Percentiles rank a stretch among this genome's conserved stretches.
These are phyloP conservation scores for Chloranthus sessilifolius DNA, from an alignment of 164 flowering plant genomes.

Conservation along the genomic window DNA sequence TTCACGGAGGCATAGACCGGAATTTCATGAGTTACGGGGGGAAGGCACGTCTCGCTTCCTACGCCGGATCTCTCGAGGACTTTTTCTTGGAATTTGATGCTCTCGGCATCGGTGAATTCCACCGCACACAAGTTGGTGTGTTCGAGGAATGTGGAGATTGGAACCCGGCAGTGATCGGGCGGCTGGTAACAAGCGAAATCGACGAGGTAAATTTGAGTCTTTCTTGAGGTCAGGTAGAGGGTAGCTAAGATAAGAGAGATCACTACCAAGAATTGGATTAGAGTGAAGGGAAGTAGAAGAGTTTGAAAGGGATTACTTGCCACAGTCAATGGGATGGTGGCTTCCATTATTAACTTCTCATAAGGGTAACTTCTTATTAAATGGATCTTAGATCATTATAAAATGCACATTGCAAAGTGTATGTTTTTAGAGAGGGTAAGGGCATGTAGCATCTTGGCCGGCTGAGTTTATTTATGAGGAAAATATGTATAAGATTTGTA, in stretches of 20 bases:
- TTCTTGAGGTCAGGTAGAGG: not conserved
- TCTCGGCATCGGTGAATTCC: slow-evolving; percentile 12
- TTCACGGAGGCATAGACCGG: slow-evolving; percentile 27
- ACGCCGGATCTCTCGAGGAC: slow-evolving; percentile 35
- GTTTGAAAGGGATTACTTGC: slow-evolving; percentile 9
- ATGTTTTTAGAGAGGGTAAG: too few species aligned
- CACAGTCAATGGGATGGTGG: too few species aligned
- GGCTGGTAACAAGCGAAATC: slow-evolving; percentile 48
- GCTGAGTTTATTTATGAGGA: too few species aligned
- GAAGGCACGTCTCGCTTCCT: slow-evolving; percentile 36
- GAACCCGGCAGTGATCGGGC: slow-evolving; percentile 26
- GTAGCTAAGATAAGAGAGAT: slow-evolving; percentile 8
- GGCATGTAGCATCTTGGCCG: too few species aligned
- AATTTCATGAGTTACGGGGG: slow-evolving; percentile 24
- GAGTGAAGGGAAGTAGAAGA: slow-evolving; percentile 20
- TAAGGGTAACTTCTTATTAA: too few species aligned
- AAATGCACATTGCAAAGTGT: too few species aligned
- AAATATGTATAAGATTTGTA: too few species aligned
- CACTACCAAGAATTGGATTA: slow-evolving; percentile 15
- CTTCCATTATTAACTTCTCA: too few species aligned
- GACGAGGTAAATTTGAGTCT: slow-evolving; percentile 37
- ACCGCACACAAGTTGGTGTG: slow-evolving; percentile 12
- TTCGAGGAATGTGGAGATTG: slow-evolving; percentile 31
- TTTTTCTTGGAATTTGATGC: slow-evolving; percentile 26
- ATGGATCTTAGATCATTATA: too few species aligned